A percentile compares a stretch with the other conserved stretches of the same genome.
Evolutionary conservation across 345 rosid species (phyloP).

Genomic region (Durio zibethinus): DNA sequence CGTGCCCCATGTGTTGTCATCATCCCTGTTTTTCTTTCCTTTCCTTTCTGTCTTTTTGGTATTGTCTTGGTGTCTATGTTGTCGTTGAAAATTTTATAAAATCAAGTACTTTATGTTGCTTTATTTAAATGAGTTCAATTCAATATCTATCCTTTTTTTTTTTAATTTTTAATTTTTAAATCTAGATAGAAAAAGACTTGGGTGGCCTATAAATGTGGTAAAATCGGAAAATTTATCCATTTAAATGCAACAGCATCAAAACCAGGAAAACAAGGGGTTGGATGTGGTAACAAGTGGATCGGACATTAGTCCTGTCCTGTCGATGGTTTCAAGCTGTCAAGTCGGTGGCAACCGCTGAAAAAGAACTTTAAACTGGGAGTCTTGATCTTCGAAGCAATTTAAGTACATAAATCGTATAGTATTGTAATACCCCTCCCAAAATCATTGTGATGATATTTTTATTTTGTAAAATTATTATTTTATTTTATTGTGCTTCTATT

Average conservation of each 20-base stretch:
- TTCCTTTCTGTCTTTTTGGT: not conserved
- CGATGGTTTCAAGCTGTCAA: too few species aligned
- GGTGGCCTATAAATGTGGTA: not conserved
- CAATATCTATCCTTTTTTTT: not conserved
- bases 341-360: too few species aligned
- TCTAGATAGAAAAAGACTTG: not conserved
- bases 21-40: not conserved
- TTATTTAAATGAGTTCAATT: not conserved
- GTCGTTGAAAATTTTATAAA: constrained; percentile 1
- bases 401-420: too few species aligned
- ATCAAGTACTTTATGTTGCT: not conserved
- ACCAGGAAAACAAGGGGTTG: not conserved
- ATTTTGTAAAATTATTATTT: too few species aligned
- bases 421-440: too few species aligned
- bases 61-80: constrained; percentile 4
- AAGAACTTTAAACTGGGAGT: too few species aligned
- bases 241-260: not conserved
- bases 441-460: too few species aligned
- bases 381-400: too few species aligned
- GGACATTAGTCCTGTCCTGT: not conserved
- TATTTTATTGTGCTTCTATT: too few species aligned
- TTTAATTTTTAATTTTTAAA: not conserved
- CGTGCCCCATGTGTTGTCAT: constrained; percentile 13
- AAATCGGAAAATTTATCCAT: not conserved
- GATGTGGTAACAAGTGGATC: not conserved